These are phyloP conservation scores for Heliamphora exappendiculata DNA, from an alignment of 148 eudicot genomes.

Conservation along the genomic window DNA sequence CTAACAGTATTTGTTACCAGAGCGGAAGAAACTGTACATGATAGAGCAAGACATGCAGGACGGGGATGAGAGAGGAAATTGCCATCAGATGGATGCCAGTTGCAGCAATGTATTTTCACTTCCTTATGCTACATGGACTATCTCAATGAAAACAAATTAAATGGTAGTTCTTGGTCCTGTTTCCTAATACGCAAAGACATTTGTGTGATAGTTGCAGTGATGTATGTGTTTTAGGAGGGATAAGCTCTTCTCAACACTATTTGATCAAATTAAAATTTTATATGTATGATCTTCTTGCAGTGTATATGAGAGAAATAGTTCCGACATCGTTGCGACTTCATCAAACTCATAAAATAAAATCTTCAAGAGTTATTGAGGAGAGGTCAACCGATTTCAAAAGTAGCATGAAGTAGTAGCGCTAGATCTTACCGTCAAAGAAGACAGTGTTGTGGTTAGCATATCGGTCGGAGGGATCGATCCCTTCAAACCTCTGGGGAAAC, in stretches of 20 bases:
- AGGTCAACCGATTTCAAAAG: no score
- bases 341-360: no score
- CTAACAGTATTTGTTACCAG: no score
- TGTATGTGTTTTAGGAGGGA: no score
- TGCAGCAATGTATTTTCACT: neutral
- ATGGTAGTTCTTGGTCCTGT: neutral
- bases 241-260: no score
- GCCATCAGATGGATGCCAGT: neutral
- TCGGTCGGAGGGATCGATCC: constrained; percentile 87
- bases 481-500: constrained; percentile 90
- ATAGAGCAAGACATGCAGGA: neutral
- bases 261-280: no score
- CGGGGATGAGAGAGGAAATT: neutral
- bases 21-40: no score
- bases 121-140: neutral
- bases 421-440: constrained; percentile 62
- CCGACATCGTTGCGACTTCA: no score
- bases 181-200: neutral
- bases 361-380: no score
- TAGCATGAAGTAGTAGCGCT: neutral
- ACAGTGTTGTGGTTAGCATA: constrained; percentile 95
- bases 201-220: no score
- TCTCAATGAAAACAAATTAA: neutral
- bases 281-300: neutral
- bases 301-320: neutral